Evolutionary conservation across 2,329 filamentous ascomycete genomes (phyloP).

Genomic region (Reticulascus tulasneorum): DNA sequence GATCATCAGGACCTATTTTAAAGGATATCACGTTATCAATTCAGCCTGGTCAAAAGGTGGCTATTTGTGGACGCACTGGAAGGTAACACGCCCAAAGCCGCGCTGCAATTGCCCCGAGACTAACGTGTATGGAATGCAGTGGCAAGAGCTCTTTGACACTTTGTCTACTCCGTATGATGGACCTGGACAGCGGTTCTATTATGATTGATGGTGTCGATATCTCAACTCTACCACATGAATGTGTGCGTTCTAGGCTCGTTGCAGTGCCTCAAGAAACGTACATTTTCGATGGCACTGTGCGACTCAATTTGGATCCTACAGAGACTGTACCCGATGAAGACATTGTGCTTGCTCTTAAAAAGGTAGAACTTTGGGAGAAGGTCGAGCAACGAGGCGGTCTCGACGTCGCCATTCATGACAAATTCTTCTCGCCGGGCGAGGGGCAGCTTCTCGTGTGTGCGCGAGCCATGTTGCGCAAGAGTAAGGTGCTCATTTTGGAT

Average conservation of each 20-base stretch:
- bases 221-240: constrained; percentile 18
- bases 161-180: constrained; percentile 40
- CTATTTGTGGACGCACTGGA: constrained; percentile 19
- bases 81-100: constrained; percentile 9
- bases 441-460: constrained; percentile 45
- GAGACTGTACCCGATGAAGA: constrained; percentile 30
- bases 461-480: constrained; percentile 35
- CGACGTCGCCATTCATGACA: constrained; percentile 22
- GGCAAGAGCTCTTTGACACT: constrained; percentile 40
- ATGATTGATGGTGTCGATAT: constrained; percentile 39
- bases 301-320: constrained; percentile 44
- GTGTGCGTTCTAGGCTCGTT: constrained; percentile 28
- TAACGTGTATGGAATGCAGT: no score
- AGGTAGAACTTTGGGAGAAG: constrained; percentile 40
- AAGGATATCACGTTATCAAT: constrained; percentile 12
- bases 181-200: constrained; percentile 38
- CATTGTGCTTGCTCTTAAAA: constrained; percentile 38
- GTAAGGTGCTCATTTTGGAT: constrained; percentile 36
- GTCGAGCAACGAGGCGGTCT: constrained; percentile 34
- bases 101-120: neutral
- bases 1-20: constrained; percentile 6
- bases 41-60: constrained; percentile 17
- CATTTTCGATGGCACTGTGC: constrained; percentile 41
- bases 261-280: constrained; percentile 49
- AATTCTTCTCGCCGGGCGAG: constrained; percentile 41